Conservation (phyloP, 2,329 filamentous ascomycete genomes). For the Fusarium sp. region DNA sequence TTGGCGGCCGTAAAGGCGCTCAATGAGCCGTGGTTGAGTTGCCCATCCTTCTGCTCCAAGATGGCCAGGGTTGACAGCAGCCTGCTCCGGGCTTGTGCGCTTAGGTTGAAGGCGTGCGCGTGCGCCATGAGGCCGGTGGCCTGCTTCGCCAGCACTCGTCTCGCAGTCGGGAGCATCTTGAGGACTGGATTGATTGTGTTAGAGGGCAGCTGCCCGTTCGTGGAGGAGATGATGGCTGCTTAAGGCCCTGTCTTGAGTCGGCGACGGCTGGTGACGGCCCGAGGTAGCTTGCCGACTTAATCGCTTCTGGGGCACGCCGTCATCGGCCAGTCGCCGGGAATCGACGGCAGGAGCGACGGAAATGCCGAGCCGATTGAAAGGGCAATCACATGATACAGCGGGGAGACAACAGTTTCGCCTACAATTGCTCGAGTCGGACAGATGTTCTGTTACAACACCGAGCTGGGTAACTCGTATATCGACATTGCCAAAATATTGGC, state of each 20-base stretch:
- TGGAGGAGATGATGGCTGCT: slow-evolving; percentile 23
- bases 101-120: slow-evolving; percentile 44
- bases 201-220: slow-evolving; percentile 31
- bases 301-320: slow-evolving; percentile 37
- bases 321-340: slow-evolving; percentile 50
- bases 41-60: slow-evolving; percentile 92
- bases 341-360: slow-evolving; percentile 34
- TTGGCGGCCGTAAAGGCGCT: slow-evolving; percentile 89
- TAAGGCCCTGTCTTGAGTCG: slow-evolving; percentile 33
- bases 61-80: slow-evolving; percentile 91
- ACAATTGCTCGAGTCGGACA: too few species aligned
- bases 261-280: slow-evolving; percentile 58
- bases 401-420: neutral
- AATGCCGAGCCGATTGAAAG: slow-evolving; percentile 42
- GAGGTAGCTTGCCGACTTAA: slow-evolving; percentile 51
- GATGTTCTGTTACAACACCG: too few species aligned
- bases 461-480: too few species aligned
- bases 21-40: slow-evolving; percentile 86
- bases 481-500: too few species aligned
- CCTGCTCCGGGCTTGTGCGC: slow-evolving; percentile 56
- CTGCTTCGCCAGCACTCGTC: slow-evolving; percentile 49
- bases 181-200: slow-evolving; percentile 28
- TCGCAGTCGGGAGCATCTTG: slow-evolving; percentile 53
- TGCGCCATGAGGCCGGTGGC: slow-evolving; percentile 48
- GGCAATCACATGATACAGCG: slow-evolving; percentile 29